Evolutionary conservation across 2,329 filamentous ascomycete genomes (phyloP).

Genomic region (Trichoderma citrinoviride): DNA sequence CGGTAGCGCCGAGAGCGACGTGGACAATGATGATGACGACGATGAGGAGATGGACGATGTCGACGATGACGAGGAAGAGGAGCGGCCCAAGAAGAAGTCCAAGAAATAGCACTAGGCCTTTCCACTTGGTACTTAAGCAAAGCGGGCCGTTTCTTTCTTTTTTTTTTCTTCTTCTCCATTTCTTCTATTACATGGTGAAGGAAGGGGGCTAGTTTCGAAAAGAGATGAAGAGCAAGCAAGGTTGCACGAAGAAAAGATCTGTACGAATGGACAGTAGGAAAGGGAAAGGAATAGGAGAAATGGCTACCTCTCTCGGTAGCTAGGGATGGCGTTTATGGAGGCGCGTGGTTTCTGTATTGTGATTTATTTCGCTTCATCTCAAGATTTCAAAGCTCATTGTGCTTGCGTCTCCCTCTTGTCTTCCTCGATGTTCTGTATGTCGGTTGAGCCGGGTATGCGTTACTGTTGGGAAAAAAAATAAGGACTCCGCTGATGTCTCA

Average conservation of each 20-base stretch:
- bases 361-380: neutral
- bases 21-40: slow-evolving; percentile 45
- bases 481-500: no score
- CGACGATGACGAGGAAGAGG: slow-evolving; percentile 38
- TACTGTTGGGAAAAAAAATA: no score
- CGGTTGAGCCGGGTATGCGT: neutral
- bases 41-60: slow-evolving; percentile 37
- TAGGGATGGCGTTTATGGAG: slow-evolving; percentile 4
- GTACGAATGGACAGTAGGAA: no score
- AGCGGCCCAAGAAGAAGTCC: slow-evolving; percentile 51
- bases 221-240: no score
- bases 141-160: no score
- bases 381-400: no score
- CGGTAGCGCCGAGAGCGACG: slow-evolving; percentile 56
- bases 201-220: no score
- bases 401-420: neutral
- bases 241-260: no score
- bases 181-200: no score
- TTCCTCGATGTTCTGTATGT: neutral
- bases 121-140: neutral
- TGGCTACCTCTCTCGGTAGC: neutral
- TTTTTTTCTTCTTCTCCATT: no score
- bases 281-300: neutral
- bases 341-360: neutral
- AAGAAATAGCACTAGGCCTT: slow-evolving; percentile 23